phyloP scores from a whole-genome alignment of 1,284 basidiomycete genomes.

The Psilocybe mexicana region DNA sequence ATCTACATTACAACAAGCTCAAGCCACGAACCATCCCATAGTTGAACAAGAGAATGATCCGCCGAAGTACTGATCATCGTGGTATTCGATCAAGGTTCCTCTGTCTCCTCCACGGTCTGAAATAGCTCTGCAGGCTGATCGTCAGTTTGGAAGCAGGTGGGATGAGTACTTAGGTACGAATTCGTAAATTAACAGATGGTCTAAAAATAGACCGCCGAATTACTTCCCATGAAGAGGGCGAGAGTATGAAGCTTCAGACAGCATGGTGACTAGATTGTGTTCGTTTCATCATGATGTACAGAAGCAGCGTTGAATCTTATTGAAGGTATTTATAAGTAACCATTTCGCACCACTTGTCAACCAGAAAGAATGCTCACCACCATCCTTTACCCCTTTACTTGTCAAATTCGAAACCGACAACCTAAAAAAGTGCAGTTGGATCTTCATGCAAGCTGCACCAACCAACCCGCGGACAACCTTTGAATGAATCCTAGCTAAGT shows the following conservation, averaged over 20 bases:
- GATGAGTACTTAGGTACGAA: background rate
- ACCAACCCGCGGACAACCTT: background rate
- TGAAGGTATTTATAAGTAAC: slow-evolving; percentile 11
- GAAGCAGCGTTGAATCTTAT: slow-evolving; percentile 9
- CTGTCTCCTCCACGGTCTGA: background rate
- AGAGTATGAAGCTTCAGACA: slow-evolving; percentile 4
- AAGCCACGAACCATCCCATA: background rate
- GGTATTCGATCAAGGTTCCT: slow-evolving; percentile 4
- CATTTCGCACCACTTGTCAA: slow-evolving; percentile 20
- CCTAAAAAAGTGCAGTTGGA: background rate
- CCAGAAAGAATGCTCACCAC: slow-evolving; percentile 2
- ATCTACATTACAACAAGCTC: background rate
- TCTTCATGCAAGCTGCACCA: background rate
- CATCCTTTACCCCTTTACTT: slow-evolving; percentile 3
- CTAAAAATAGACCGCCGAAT: slow-evolving; percentile 7
- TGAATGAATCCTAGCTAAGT: background rate
- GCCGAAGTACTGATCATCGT: slow-evolving; percentile 14
- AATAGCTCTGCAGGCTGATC: background rate
- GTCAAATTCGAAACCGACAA: slow-evolving; percentile 4
- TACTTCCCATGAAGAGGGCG: background rate
- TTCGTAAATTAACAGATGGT: slow-evolving; percentile 9
- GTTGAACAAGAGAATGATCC: background rate
- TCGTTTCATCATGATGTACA: slow-evolving; percentile 20
- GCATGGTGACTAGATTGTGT: slow-evolving; percentile 8
- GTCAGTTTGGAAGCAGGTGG: background rate